phyloP scores from a whole-genome alignment of 345 rosid genomes.

The Clarkia xantiana region DNA sequence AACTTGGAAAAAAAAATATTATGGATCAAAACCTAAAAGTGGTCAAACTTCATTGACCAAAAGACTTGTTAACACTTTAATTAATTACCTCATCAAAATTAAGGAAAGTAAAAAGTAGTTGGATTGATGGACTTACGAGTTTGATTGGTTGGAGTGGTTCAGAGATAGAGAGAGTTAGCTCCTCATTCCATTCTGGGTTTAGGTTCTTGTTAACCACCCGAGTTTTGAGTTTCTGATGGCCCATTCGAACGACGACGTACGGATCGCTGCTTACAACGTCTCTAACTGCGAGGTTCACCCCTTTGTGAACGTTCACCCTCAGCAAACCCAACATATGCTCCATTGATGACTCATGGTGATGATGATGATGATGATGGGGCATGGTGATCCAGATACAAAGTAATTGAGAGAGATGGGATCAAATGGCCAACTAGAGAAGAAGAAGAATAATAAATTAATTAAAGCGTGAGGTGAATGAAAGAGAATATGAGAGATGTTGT shows the following conservation, averaged over 20 bases:
- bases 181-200: slow-evolving; percentile 83
- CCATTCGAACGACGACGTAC: slow-evolving; percentile 46
- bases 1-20: too few relatives aligned
- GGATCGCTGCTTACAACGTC: slow-evolving; percentile 80
- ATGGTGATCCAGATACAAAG: not conserved
- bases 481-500: not conserved
- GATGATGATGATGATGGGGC: slow-evolving; percentile 2
- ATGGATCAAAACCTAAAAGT: too few relatives aligned
- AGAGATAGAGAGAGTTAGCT: slow-evolving; percentile 50
- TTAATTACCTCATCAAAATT: too few relatives aligned
- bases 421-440: not conserved
- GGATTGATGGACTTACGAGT: slow-evolving; percentile 42
- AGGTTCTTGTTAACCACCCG: slow-evolving; percentile 40
- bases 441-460: too few relatives aligned
- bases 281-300: slow-evolving; percentile 78
- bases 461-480: too few relatives aligned
- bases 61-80: too few relatives aligned
- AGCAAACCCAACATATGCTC: slow-evolving; percentile 64
- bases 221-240: slow-evolving; percentile 86
- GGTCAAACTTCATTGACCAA: too few relatives aligned
- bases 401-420: not conserved
- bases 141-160: slow-evolving; percentile 51
- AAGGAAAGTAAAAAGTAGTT: not conserved
- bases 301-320: slow-evolving; percentile 47
- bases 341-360: slow-evolving; percentile 23